Evolutionary conservation across 371 early-diverging fungal genomes (phyloP), one percentile per base, ranked within the genome.

Genomic region (Mucor piriformis): DNA sequence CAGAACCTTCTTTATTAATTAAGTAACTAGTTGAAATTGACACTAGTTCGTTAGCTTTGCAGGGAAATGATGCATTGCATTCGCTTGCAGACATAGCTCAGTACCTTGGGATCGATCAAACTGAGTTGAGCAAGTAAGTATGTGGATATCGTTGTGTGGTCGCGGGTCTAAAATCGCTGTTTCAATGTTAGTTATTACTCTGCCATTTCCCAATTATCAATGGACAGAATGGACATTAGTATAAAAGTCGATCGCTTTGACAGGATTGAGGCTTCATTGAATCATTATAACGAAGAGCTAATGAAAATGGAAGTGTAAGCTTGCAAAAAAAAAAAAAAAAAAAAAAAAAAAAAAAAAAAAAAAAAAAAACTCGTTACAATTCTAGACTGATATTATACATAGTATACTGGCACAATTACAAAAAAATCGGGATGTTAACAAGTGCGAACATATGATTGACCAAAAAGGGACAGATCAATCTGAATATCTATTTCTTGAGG

Each of bases 111-210:
- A 57, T 52, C 24, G 57, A 27, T 34, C 20, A 33, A 37, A 40
- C 48, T 57, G 53, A 52, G 25, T 35, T 63, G 16, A 57, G 53
- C 53, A 63, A 57, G 63, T 63, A 57, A 63, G 34, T 44, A 54
- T 42, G 5, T 13, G 21, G 15, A 25, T 38, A 8, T n/a, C 27
- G 3, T 12, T 21, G 5, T 6, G 47, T n/a, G 24, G 24, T 25
- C 13, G 29, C 29, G 29, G 29, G 6, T 40, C 27, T 11, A 35
- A 35, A 12, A 21, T 38, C 13, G 24, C 16, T 15, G 13, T 46
- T 46, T 11, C 13, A 46, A 24, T 29, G 12, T 6, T 32, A 64
- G 64, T 25, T 64, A 58, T 33, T 52, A 37, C 35, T 49, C 64
- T 13, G 50, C 59, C 3, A 48, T 64, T n/a, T 24, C 64, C 16